phyloP scores from a whole-genome alignment of 345 rosid species.

The Gossypium raimondii region DNA sequence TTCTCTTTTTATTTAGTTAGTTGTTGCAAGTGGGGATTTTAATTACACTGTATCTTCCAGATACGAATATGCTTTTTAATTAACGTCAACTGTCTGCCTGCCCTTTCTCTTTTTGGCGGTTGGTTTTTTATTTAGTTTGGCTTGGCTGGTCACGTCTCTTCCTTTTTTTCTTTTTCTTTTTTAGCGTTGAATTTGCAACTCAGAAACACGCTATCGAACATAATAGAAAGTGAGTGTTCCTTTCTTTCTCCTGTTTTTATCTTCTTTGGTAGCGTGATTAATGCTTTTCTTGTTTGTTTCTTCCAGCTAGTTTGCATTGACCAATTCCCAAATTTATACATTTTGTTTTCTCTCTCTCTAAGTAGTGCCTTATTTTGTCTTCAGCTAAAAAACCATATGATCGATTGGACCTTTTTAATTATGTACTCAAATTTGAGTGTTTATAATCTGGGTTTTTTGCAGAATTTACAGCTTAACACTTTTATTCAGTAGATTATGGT shows the following conservation, averaged over 20 bases:
- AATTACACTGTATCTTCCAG: not conserved
- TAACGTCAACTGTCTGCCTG: conserved; percentile 8
- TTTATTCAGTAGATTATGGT: conserved; percentile 16
- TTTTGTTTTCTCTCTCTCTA: conserved; percentile 5
- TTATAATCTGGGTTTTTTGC: conserved; percentile 9
- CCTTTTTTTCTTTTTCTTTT: not conserved
- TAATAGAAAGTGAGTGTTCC: not conserved
- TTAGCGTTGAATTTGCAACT: conserved; percentile 13
- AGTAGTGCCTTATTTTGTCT: not conserved
- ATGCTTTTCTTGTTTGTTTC: conserved; percentile 14
- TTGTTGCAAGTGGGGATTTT: not conserved
- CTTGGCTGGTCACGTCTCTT: conserved; percentile 15
- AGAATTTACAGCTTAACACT: conserved; percentile 16
- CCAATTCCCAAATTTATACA: not conserved
- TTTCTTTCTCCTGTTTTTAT: not conserved
- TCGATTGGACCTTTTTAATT: conserved; percentile 8
- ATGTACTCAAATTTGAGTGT: conserved; percentile 14
- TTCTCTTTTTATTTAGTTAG: not conserved
- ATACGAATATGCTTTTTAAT: conserved; percentile 34
- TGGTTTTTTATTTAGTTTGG: conserved; percentile 10
- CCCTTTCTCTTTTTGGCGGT: conserved; percentile 13
- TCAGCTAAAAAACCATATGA: conserved; percentile 9
- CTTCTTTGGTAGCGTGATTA: conserved; percentile 12
- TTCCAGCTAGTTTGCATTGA: conserved; percentile 7
- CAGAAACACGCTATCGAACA: not conserved